Percentiles rank a stretch among this genome's conserved stretches.
Evolutionary conservation across 1,284 basidiomycete genomes (phyloP).

Genomic region (Ganoderma leucocontextum): DNA sequence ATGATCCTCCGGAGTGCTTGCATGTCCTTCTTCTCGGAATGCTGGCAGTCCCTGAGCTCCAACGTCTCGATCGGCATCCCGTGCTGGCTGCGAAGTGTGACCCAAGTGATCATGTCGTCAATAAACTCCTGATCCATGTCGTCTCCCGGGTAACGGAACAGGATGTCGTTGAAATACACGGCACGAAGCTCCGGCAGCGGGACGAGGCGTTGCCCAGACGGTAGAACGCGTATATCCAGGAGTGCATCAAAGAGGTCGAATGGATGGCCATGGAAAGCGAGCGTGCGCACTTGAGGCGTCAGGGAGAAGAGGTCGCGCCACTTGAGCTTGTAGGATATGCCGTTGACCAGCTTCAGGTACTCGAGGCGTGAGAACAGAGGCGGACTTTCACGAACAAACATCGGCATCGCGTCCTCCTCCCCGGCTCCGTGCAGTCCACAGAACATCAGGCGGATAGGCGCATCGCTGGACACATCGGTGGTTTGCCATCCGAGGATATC

Average conservation of each 20-base stretch:
- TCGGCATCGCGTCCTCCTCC: background rate
- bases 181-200: background rate
- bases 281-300: background rate
- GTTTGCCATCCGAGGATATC: background rate
- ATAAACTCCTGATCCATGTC: background rate
- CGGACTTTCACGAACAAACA: background rate
- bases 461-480: background rate
- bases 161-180: background rate
- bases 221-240: background rate
- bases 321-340: background rate
- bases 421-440: background rate
- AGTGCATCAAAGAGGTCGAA: background rate
- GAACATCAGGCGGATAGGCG: background rate
- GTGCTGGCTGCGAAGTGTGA: background rate
- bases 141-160: background rate
- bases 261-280: background rate
- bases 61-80: conserved; percentile 1
- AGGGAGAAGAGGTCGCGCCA: background rate
- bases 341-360: background rate
- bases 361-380: background rate
- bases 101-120: background rate
- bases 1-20: background rate
- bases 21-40: background rate
- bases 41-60: background rate
- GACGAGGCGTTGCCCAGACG: background rate